Evolutionary conservation across 31 red algal genomes (phyloP), one percentile per base, ranked within the genome.

Genomic region (Odonthalia washingtoniensis): DNA sequence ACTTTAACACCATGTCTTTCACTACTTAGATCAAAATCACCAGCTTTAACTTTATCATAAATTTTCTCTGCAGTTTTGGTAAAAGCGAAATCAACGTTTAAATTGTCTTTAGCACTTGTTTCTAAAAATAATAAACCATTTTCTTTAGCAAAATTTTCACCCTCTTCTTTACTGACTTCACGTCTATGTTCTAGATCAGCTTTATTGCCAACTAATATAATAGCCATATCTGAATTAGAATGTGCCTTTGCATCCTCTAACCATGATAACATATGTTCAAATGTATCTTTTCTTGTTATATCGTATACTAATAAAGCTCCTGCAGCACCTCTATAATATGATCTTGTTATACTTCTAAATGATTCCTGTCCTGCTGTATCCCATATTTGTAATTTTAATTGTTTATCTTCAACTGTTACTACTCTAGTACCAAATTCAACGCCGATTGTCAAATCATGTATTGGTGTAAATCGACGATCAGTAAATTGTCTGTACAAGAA

Each of bases 281-380:
- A 98, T 1, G 97, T 98, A 37, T 98, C 97, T 34, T 89, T 87
- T 44, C 97, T 87, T 18, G 97, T 96, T 68, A 98, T 96, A 78
- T 98, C 97, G 70, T 98, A 98, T 24, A 98, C 97, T 17, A 98
- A 89, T 24, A 98, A 82, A 2, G 97, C 97, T 28, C 93, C 97
- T 4, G 97, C 97, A 32, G 97, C 93, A 36, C 97, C 97, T 35
- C 97, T 94, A 68, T 98, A 98, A 61, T 98, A 98, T 31, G 83
- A 89, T 27, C 97, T 84, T 28, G 94, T 96, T 73, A 98, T 98
- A 53, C 83, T 89, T 31, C 96, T 90, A 75, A 96, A 98, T 28
- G 97, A 96, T 87, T 98, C 97, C 70, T 98, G 97, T 17, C 97
- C 97, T 34, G 97, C 97, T 0, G 97, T 98, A 88, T 98, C 97